Evolutionary conservation across 192 early-diverging fungal genomes (phyloP).

Genomic region (Coemansia sp.): DNA sequence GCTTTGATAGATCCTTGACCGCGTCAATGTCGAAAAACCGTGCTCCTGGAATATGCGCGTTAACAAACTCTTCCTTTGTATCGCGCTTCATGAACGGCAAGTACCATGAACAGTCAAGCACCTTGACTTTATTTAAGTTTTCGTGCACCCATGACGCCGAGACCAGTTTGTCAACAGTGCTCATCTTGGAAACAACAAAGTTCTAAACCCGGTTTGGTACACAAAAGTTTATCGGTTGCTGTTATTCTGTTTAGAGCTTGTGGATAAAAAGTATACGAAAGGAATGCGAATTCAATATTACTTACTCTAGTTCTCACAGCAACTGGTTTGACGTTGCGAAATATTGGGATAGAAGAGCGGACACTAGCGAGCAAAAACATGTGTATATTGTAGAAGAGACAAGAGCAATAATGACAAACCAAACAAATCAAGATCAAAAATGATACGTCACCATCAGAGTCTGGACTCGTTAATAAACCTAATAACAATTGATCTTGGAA

Average conservation of each 20-base stretch:
- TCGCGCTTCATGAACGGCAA: constrained; percentile 72
- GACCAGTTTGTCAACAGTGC: constrained; percentile 25
- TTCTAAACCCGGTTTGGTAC: not conserved
- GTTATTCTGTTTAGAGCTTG: not conserved
- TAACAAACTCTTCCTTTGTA: constrained; percentile 68
- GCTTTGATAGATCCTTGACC: constrained; percentile 68
- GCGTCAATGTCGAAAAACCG: constrained; percentile 91
- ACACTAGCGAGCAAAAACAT: not conserved
- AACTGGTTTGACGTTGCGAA: not conserved
- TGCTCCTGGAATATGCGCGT: constrained; percentile 65
- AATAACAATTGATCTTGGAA: not conserved
- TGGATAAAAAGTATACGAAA: not conserved
- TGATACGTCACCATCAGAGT: not conserved
- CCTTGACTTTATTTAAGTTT: constrained; percentile 63
- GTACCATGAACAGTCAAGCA: constrained; percentile 92
- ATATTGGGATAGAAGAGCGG: not conserved
- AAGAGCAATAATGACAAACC: not conserved
- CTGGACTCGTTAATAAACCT: too few species aligned
- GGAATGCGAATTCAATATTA: not conserved
- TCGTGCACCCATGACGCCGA: constrained; percentile 62
- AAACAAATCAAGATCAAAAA: not conserved
- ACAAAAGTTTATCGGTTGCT: not conserved
- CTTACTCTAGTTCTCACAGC: not conserved
- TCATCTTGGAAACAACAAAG: not conserved
- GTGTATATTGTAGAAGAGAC: not conserved